Evolutionary conservation across 345 rosid genomes (phyloP).

Genomic region (Eucalyptus guilfoylei): DNA sequence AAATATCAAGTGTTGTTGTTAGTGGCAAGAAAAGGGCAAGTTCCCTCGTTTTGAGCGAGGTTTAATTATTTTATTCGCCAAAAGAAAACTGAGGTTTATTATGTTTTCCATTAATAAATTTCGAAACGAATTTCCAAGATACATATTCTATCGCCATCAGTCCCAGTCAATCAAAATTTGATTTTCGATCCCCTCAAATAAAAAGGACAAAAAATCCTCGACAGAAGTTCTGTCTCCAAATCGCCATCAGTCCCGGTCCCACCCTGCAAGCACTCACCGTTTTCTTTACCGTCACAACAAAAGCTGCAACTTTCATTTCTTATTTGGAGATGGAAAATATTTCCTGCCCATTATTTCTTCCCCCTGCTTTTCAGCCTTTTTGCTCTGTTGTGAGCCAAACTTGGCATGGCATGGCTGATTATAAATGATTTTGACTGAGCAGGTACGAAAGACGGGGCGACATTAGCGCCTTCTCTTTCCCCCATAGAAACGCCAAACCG

Average conservation of each 20-base stretch:
- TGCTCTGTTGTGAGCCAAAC: neutral
- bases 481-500: constrained; percentile 11
- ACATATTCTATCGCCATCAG: no score
- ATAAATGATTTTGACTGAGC: no score
- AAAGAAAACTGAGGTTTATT: no score
- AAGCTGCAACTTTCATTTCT: neutral
- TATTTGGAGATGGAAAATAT: neutral
- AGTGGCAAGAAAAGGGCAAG: no score
- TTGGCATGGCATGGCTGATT: neutral
- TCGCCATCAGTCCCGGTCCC: neutral
- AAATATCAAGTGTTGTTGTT: no score
- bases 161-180: neutral
- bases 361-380: neutral
- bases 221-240: neutral
- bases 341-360: neutral
- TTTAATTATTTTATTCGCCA: no score
- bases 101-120: no score
- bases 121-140: no score
- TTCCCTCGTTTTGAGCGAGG: no score
- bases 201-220: neutral
- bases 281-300: neutral
- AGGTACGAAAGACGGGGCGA: no score
- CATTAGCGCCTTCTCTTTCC: neutral
- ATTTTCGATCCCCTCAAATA: no score
- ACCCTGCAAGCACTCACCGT: neutral